A percentile compares a stretch with the other conserved stretches of the same genome.
These are phyloP conservation scores for Scheffersomyces cryptocercus DNA, from an alignment of 1,139 yeast genomes.

Conservation along the genomic window DNA sequence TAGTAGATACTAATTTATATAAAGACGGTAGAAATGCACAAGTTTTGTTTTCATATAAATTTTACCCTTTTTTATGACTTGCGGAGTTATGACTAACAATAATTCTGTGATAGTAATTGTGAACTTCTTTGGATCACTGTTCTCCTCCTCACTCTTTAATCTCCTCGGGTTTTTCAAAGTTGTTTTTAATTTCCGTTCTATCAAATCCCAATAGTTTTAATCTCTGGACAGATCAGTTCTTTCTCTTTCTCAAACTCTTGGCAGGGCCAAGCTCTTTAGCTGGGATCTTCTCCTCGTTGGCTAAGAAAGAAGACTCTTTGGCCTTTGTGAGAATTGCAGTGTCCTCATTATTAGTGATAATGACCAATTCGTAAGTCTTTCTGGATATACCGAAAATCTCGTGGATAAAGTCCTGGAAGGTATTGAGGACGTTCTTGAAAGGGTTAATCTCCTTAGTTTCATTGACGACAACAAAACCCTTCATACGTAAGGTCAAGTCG, in stretches of 20 bases:
- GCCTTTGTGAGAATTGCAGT: constrained; percentile 14
- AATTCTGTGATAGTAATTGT: no score
- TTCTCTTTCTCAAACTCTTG: constrained; percentile 5
- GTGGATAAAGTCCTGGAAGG: constrained; percentile 20
- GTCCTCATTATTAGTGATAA: constrained; percentile 18
- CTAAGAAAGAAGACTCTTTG: constrained; percentile 9
- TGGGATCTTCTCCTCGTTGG: neutral
- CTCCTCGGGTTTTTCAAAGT: no score
- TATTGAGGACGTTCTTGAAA: constrained; percentile 24
- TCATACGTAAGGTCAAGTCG: constrained; percentile 29
- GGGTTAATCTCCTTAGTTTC: constrained; percentile 30
- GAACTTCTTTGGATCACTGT: no score
- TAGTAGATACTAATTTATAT: no score
- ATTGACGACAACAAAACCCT: constrained; percentile 26
- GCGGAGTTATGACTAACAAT: no score
- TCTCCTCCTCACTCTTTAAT: no score
- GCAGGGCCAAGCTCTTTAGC: neutral
- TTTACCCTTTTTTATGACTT: no score
- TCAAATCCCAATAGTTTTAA: no score
- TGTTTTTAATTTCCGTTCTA: no score
- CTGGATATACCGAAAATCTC: constrained; percentile 43
- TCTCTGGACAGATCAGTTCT: no score
- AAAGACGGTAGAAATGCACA: no score
- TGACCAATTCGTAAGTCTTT: constrained; percentile 51
- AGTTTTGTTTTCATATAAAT: no score